Evolutionary conservation across 129 eudicot genomes (phyloP), one percentile per base, ranked within the genome.

Genomic region (Artemisia annua): DNA sequence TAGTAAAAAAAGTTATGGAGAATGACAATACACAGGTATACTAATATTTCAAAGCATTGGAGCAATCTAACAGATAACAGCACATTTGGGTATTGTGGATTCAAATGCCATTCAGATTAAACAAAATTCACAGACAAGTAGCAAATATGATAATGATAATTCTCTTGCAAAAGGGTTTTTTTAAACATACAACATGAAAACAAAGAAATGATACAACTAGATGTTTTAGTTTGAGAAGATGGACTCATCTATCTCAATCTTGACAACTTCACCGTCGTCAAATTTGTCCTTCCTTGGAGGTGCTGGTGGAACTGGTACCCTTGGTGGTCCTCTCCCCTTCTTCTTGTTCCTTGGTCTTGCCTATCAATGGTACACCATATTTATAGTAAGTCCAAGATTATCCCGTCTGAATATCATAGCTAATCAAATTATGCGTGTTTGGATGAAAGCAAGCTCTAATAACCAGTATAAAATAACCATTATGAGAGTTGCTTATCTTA

Each of bases 281-380:
- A 44, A 92, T 44, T 73, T 79, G 71, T 92, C 97, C 75, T 83
- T 89, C 76, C 85, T 80, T 4, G 97, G 96, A 26, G 91, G 91
- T 15, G 90, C 86, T 32, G 97, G 94, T 63, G 91, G 91, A 22
- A 80, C 90, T 0, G 85, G 79, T 44, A 85, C 89, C 83, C 96
- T 92, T 9, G 85, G 97, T 51, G 96, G 96, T 48, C 97, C 97
- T 87, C 97, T 85, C 65, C 97, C 97, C 79, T 89, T 92, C 72
- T 83, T 89, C 91, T 87, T 92, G 84, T 87, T 78, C 78, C 80
- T 76, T 26, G 97, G 97, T 82, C 97, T 86, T 63, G 97, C 93
- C 97, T 91, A 61, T 20, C 67, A 68, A 60, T 72, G 26, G 2
- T 2, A n/a, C 60, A 50, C 24, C 32, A 73, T 49, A 35, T 2